Conservation (phyloP, 1,284 basidiomycete species). For the Malassezia japonica region DNA sequence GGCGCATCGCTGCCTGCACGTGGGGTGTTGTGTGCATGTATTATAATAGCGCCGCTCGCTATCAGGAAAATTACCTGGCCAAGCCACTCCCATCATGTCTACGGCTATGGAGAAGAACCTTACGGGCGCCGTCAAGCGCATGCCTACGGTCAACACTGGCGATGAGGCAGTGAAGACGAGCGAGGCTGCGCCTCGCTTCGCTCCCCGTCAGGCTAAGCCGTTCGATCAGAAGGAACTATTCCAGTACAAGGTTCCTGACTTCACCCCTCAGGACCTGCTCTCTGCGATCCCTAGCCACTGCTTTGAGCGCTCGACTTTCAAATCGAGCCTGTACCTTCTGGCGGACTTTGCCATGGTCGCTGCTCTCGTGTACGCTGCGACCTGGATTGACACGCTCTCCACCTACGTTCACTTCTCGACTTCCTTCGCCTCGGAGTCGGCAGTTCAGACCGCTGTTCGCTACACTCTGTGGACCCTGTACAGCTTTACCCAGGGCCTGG, state of each 20-base stretch:
- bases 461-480: constrained; percentile 73
- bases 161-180: not conserved
- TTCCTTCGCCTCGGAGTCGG: constrained; percentile 56
- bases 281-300: constrained; percentile 81
- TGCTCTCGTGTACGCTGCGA: constrained; percentile 62
- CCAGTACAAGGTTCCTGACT: constrained; percentile 63
- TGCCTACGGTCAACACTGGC: no score
- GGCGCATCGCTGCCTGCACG: no score
- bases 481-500: constrained; percentile 71
- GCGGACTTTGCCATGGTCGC: constrained; percentile 68
- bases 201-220: constrained; percentile 34
- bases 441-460: constrained; percentile 59
- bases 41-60: no score
- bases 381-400: constrained; percentile 56
- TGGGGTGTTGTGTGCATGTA: no score
- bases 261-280: constrained; percentile 75
- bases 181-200: constrained; percentile 16
- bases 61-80: no score
- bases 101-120: no score
- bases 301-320: constrained; percentile 77
- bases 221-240: constrained; percentile 41
- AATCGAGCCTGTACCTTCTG: constrained; percentile 70
- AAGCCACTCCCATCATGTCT: no score
- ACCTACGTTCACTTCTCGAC: constrained; percentile 21
- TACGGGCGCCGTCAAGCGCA: no score